Evolutionary conservation across 768 basidiomycete genomes (phyloP).

Genomic region (Russula emetica): DNA sequence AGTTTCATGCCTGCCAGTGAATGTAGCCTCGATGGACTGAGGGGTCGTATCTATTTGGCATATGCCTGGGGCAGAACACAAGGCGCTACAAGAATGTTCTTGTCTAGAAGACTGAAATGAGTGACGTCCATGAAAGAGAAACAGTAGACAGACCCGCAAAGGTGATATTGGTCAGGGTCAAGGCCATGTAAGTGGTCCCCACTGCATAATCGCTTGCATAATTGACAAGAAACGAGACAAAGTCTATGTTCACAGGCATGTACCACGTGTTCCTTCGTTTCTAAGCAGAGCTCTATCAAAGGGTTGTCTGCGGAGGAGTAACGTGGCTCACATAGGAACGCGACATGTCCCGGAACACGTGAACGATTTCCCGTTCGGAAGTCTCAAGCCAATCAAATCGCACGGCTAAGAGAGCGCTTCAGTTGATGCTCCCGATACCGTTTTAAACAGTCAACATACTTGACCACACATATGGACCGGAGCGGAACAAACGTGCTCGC

Average conservation of each 20-base stretch:
- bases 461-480: constrained; percentile 52
- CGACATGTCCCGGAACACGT: constrained; percentile 23
- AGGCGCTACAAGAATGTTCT: constrained; percentile 45
- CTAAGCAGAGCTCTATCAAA: constrained; percentile 34
- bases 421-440: not conserved
- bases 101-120: constrained; percentile 37
- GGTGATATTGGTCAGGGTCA: constrained; percentile 40
- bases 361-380: constrained; percentile 19
- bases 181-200: constrained; percentile 51
- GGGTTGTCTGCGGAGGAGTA: not conserved
- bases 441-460: constrained; percentile 34
- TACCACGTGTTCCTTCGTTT: constrained; percentile 39
- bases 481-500: constrained; percentile 52
- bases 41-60: constrained; percentile 59
- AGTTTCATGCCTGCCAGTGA: constrained; percentile 54
- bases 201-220: constrained; percentile 54
- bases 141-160: constrained; percentile 50
- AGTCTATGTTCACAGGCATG: constrained; percentile 51
- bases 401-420: constrained; percentile 16
- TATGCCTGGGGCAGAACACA: constrained; percentile 46
- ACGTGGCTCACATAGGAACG: constrained; percentile 15
- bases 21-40: constrained; percentile 58
- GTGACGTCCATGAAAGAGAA: not conserved
- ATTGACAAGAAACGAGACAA: constrained; percentile 51
- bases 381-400: constrained; percentile 15